These are phyloP conservation scores for Eucalyptus lansdowneana DNA, from an alignment of 345 rosid species.

Conservation along the genomic window DNA sequence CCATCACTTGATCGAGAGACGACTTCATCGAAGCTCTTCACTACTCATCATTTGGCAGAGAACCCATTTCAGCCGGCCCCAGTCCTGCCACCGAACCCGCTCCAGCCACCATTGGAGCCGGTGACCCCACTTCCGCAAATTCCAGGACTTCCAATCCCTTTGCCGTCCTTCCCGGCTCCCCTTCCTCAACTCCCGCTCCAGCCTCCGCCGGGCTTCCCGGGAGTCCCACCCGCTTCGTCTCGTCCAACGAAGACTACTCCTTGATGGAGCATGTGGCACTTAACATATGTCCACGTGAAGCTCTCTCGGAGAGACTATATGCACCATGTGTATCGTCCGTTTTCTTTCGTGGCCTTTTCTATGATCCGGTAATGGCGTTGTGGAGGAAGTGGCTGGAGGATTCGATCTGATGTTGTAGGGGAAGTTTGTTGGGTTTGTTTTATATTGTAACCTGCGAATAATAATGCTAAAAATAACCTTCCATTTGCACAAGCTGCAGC, in stretches of 20 bases:
- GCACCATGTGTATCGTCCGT: background rate
- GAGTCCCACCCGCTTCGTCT: constrained; percentile 27
- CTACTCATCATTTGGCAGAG: constrained; percentile 9
- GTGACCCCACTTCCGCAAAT: background rate
- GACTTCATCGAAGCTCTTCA: background rate
- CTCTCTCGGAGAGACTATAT: background rate
- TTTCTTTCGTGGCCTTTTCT: background rate
- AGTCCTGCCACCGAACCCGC: background rate
- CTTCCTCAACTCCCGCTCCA: constrained; percentile 23
- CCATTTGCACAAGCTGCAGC: background rate
- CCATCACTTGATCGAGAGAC: background rate
- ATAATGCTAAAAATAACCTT: background rate
- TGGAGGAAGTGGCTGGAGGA: background rate
- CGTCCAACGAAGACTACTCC: constrained; percentile 6
- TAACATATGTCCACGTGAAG: background rate
- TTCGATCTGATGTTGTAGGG: background rate
- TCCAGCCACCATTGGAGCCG: background rate
- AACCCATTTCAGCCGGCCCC: constrained; percentile 1
- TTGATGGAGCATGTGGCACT: background rate
- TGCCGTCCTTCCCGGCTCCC: constrained; percentile 21
- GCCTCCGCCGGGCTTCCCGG: constrained; percentile 18
- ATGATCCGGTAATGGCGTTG: background rate
- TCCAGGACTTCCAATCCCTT: background rate
- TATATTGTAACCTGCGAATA: background rate
- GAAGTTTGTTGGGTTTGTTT: background rate